Evolutionary conservation across 139 green algal genomes (phyloP).

Genomic region (Axilococcus clingmanii): DNA sequence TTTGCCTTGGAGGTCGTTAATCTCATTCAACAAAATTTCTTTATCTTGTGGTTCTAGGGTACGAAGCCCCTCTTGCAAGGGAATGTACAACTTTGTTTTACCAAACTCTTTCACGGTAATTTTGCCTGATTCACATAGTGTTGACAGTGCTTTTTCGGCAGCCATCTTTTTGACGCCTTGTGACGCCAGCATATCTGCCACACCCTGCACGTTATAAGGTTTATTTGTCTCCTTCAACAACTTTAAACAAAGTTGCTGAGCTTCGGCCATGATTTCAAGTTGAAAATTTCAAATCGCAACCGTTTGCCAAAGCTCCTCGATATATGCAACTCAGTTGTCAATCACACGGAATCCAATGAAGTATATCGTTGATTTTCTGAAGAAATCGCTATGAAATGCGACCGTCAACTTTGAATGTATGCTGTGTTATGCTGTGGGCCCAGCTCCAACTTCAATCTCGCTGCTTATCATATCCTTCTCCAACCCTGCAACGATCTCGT

Average conservation of each 20-base stretch:
- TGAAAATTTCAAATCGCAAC: neutral
- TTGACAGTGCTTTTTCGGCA: slow-evolving; percentile 49
- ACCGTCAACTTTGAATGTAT: no score
- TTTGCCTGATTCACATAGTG: slow-evolving; percentile 31
- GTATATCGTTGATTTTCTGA: no score
- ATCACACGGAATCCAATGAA: no score
- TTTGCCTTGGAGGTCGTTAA: neutral
- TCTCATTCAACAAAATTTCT: no score
- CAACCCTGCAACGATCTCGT: neutral
- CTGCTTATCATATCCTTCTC: neutral
- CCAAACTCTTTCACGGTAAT: slow-evolving; percentile 51
- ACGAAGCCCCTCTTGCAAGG: slow-evolving; percentile 37
- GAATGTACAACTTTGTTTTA: slow-evolving; percentile 61
- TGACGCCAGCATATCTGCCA: slow-evolving; percentile 51
- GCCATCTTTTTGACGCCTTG: slow-evolving; percentile 61
- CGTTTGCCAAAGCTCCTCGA: no score
- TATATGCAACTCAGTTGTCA: no score
- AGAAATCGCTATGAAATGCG: no score
- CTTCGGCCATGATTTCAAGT: neutral
- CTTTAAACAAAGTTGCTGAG: slow-evolving; percentile 35
- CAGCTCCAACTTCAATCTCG: no score
- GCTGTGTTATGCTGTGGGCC: no score
- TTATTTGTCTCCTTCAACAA: slow-evolving; percentile 46
- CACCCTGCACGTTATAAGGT: slow-evolving; percentile 43
- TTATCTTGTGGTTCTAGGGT: slow-evolving; percentile 39